phyloP scores from a whole-genome alignment of 345 rosid genomes.

The Abelmoschus esculentus region DNA sequence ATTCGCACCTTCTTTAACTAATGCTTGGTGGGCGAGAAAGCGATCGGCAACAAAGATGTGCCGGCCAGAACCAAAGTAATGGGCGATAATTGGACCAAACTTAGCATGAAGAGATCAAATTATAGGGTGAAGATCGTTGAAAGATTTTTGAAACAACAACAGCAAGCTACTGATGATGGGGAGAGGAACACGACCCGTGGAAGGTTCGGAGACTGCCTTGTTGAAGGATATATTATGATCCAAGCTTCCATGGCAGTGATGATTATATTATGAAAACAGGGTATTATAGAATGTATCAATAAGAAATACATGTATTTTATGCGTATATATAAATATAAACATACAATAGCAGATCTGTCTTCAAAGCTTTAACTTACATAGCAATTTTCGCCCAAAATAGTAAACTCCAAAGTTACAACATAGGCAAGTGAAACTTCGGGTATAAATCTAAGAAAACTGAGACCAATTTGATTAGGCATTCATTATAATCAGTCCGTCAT shows the following conservation, averaged over 20 bases:
- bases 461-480: too few relatives aligned
- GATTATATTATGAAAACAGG: background rate
- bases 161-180: slow-evolving; percentile 15
- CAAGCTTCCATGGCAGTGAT: slow-evolving; percentile 2
- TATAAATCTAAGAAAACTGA: too few relatives aligned
- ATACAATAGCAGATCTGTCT: too few relatives aligned
- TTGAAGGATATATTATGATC: background rate
- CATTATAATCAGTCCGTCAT: too few relatives aligned
- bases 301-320: too few relatives aligned
- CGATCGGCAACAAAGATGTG: slow-evolving; percentile 30
- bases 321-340: too few relatives aligned
- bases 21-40: slow-evolving; percentile 28
- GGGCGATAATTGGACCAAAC: slow-evolving; percentile 29
- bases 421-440: background rate
- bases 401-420: background rate
- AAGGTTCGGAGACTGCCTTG: background rate
- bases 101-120: slow-evolving; percentile 17
- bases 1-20: slow-evolving; percentile 33
- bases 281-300: background rate
- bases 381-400: background rate
- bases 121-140: slow-evolving; percentile 1
- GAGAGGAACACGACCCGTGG: slow-evolving; percentile 17
- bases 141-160: background rate
- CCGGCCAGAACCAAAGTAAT: slow-evolving; percentile 29
- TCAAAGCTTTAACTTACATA: background rate